Conservation (phyloP, 2,329 filamentous ascomycete species). For the Ophiognomonia clavigignenti-juglandacearum region DNA sequence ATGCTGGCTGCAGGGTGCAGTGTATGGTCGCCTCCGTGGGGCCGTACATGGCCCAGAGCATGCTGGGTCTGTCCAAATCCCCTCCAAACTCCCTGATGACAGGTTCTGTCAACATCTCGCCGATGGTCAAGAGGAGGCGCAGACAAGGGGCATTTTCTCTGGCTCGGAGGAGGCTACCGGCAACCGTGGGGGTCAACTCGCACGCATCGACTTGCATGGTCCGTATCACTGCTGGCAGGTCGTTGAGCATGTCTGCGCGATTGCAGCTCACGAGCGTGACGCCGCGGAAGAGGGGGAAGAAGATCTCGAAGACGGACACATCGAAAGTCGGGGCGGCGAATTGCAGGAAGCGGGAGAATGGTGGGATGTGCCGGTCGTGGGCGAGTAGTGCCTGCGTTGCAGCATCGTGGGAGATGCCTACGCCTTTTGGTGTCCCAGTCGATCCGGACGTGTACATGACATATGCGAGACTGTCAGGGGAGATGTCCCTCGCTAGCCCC, state of each 20-base stretch:
- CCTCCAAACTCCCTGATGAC: constrained; percentile 78
- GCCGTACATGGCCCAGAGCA: constrained; percentile 91
- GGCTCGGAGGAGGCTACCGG: constrained; percentile 67
- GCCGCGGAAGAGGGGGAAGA: constrained; percentile 76
- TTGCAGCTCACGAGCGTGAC: constrained; percentile 68
- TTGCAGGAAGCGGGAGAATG: constrained; percentile 76
- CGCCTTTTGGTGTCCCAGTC: constrained; percentile 84
- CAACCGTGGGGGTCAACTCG: constrained; percentile 86
- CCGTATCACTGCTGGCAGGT: constrained; percentile 65
- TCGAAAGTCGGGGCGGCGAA: constrained; percentile 93
- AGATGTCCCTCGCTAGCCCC: constrained; percentile 10
- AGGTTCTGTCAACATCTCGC: constrained; percentile 80
- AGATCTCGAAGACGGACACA: constrained; percentile 91
- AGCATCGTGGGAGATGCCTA: constrained; percentile 73
- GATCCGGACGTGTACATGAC: constrained; percentile 93
- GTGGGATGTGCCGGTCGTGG: constrained; percentile 72
- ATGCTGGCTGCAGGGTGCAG: constrained; percentile 67
- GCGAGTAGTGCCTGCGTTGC: constrained; percentile 78
- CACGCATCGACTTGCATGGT: constrained; percentile 70
- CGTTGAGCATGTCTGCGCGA: constrained; percentile 65
- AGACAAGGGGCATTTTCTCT: constrained; percentile 63
- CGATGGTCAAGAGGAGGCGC: constrained; percentile 75
- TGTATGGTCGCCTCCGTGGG: constrained; percentile 91
- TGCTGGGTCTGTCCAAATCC: constrained; percentile 43
- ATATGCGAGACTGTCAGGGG: constrained; percentile 60